phyloP scores from a whole-genome alignment of 2,329 filamentous ascomycete species.

The Aspergillus hortae region DNA sequence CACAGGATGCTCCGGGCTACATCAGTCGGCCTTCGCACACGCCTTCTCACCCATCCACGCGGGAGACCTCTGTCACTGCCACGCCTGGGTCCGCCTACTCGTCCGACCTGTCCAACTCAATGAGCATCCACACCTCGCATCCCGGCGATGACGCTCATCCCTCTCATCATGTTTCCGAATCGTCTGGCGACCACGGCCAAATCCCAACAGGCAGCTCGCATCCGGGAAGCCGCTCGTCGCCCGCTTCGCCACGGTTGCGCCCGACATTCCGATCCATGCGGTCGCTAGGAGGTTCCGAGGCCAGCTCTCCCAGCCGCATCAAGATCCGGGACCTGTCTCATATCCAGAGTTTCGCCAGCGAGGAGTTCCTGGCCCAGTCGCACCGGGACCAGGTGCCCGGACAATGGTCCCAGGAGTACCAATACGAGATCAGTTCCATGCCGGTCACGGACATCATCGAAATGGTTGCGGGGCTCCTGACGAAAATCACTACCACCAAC shows the following conservation, averaged over 20 bases:
- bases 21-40: slow-evolving; percentile 26
- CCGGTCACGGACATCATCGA: slow-evolving; percentile 96
- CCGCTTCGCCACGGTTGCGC: slow-evolving; percentile 44
- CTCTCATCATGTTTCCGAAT: slow-evolving; percentile 15
- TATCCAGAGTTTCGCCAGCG: slow-evolving; percentile 80
- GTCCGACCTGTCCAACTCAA: slow-evolving; percentile 34
- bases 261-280: slow-evolving; percentile 44
- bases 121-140: slow-evolving; percentile 41
- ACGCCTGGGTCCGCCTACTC: slow-evolving; percentile 15
- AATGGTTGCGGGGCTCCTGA: slow-evolving; percentile 94
- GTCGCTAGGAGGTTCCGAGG: slow-evolving; percentile 41
- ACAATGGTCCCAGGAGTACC: slow-evolving; percentile 51
- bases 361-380: slow-evolving; percentile 64
- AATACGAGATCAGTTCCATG: slow-evolving; percentile 97
- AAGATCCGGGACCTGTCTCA: slow-evolving; percentile 86
- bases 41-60: slow-evolving; percentile 21
- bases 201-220: slow-evolving; percentile 24
- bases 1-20: slow-evolving; percentile 36
- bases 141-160: slow-evolving; percentile 13
- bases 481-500: slow-evolving; percentile 96
- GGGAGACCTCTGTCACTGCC: slow-evolving; percentile 20
- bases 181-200: slow-evolving; percentile 21
- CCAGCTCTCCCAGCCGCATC: slow-evolving; percentile 58
- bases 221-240: slow-evolving; percentile 33
- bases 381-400: slow-evolving; percentile 42